Conservation (phyloP, 148 eudicot genomes). For the Selenicereus undatus region DNA sequence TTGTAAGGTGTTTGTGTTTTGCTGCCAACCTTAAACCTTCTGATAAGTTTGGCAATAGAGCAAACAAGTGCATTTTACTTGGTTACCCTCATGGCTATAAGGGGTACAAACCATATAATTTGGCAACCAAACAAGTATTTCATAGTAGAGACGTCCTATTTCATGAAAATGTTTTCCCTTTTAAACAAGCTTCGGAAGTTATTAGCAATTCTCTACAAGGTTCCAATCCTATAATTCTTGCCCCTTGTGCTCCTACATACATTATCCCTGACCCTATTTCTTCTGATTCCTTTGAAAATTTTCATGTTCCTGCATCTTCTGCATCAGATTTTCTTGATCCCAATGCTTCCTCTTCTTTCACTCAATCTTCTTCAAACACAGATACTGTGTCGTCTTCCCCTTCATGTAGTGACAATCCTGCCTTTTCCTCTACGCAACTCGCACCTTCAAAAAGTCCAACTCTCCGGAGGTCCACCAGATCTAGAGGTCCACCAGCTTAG, state of each 20-base stretch:
- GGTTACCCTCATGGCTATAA: background rate
- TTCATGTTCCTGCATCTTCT: too few species aligned
- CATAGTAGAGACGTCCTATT: background rate
- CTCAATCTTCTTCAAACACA: too few species aligned
- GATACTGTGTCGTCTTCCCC: too few species aligned
- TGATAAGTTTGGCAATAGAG: background rate
- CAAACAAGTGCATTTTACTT: background rate
- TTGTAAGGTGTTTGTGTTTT: background rate
- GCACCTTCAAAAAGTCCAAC: too few species aligned
- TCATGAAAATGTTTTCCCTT: background rate
- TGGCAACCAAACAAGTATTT: background rate
- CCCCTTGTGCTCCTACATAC: background rate
- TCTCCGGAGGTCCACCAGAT: too few species aligned
- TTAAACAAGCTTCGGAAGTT: background rate
- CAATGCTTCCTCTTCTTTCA: too few species aligned
- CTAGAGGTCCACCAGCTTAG: too few species aligned
- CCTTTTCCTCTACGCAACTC: too few species aligned
- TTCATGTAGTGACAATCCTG: too few species aligned
- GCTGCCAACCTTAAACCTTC: background rate
- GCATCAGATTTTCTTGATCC: too few species aligned
- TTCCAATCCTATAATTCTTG: background rate
- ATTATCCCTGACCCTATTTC: too few species aligned
- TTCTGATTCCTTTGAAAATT: too few species aligned
- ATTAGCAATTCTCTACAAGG: background rate
- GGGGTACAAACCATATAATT: background rate